Evolutionary conservation across 169 alveolate species (phyloP).

Genomic region (Eimeria nieschulzi): DNA sequence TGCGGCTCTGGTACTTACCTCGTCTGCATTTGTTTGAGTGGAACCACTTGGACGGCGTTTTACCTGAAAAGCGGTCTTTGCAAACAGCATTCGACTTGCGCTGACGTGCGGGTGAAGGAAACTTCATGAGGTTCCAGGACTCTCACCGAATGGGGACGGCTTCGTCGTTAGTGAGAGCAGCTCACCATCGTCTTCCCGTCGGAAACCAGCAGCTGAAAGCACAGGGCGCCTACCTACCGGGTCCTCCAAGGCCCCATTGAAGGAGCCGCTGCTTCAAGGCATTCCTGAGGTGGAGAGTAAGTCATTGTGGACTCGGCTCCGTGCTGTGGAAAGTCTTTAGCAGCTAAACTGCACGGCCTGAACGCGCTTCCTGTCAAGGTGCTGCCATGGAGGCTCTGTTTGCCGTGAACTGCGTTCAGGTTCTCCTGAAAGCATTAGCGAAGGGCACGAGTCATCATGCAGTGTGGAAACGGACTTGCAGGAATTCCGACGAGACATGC

Average conservation of each 20-base stretch:
- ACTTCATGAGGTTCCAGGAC: background rate
- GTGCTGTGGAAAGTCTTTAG: background rate
- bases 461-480: constrained; percentile 1
- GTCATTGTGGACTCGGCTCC: background rate
- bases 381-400: background rate
- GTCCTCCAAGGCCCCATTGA: constrained; percentile 29
- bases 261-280: constrained; percentile 60
- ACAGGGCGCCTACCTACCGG: constrained; percentile 25
- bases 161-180: background rate
- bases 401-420: constrained; percentile 9
- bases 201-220: constrained; percentile 21
- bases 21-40: too few relatives aligned
- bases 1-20: too few relatives aligned
- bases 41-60: too few relatives aligned
- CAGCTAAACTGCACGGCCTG: background rate
- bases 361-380: background rate
- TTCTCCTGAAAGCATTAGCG: constrained; percentile 15
- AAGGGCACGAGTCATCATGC: constrained; percentile 33
- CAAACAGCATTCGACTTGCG: too few relatives aligned
- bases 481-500: constrained; percentile 29
- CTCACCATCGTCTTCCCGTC: background rate
- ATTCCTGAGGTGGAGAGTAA: constrained; percentile 52
- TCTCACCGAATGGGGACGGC: background rate
- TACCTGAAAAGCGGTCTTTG: too few relatives aligned
- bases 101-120: background rate